Evolutionary conservation across 495 filamentous ascomycete genomes (phyloP).

Genomic region (Thermochaetoides thermophila): DNA sequence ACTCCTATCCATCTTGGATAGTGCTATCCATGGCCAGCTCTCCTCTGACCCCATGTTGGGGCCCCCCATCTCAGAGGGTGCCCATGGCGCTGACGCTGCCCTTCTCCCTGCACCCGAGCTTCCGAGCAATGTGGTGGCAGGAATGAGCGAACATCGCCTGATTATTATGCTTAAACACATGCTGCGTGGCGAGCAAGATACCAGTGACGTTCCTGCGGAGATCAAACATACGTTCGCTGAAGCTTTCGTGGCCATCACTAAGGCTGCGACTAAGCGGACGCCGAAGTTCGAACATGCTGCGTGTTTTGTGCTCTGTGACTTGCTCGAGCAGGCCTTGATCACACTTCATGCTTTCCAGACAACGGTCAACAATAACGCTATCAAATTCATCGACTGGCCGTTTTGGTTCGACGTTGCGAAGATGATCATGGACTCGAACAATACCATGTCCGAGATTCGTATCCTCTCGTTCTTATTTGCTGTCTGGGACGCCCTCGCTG

Average conservation of each 20-base stretch:
- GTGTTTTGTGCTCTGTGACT: slow-evolving; percentile 85
- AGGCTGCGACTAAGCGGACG: slow-evolving; percentile 55
- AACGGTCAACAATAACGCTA: slow-evolving; percentile 31
- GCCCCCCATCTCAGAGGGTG: slow-evolving; percentile 61
- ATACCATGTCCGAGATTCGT: slow-evolving; percentile 86
- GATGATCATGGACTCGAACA: slow-evolving; percentile 74
- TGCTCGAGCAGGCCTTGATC: slow-evolving; percentile 59
- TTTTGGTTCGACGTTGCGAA: slow-evolving; percentile 83
- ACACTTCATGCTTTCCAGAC: slow-evolving; percentile 22
- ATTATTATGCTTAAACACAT: slow-evolving; percentile 80
- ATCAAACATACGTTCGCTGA: slow-evolving; percentile 62
- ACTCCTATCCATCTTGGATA: slow-evolving; percentile 65
- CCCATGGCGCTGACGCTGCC: slow-evolving; percentile 57
- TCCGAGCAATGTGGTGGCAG: slow-evolving; percentile 51
- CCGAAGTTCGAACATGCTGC: slow-evolving; percentile 77
- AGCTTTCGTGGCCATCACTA: slow-evolving; percentile 59
- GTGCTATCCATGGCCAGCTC: slow-evolving; percentile 64
- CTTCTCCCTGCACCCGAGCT: slow-evolving; percentile 39
- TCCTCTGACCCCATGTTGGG: slow-evolving; percentile 36
- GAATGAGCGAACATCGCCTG: slow-evolving; percentile 85
- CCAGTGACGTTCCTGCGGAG: slow-evolving; percentile 28
- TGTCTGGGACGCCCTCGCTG: slow-evolving; percentile 61
- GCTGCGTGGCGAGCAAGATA: slow-evolving; percentile 57
- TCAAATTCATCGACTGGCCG: slow-evolving; percentile 51
- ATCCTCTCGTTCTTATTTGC: slow-evolving; percentile 75